A percentile compares a stretch with the other conserved stretches of the same genome.
Evolutionary conservation across 2,329 filamentous ascomycete genomes (phyloP).

Genomic region (Pyrenophora tritici-repentis): DNA sequence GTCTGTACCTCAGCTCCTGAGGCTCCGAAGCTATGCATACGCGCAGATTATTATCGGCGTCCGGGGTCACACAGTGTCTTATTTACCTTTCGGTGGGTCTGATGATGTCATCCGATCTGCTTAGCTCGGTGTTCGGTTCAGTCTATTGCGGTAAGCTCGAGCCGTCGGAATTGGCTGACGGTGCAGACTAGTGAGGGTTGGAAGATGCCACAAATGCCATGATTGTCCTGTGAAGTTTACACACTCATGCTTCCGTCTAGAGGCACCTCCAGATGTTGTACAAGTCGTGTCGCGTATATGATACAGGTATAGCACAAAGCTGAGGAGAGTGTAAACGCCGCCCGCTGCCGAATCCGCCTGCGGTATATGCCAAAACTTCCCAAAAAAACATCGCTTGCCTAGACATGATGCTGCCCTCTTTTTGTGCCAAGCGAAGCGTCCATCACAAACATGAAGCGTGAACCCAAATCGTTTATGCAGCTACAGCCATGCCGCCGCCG

Average conservation of each 20-base stretch:
- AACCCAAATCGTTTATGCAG: slow-evolving; percentile 27
- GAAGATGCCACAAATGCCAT: slow-evolving; percentile 4
- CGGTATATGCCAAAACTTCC: slow-evolving; percentile 39
- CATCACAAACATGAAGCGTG: slow-evolving; percentile 16
- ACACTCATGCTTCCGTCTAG: slow-evolving; percentile 19
- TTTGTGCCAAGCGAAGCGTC: slow-evolving; percentile 20
- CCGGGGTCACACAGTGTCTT: neutral
- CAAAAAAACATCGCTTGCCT: slow-evolving; percentile 26
- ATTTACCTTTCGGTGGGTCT: neutral
- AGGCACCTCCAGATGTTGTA: slow-evolving; percentile 35
- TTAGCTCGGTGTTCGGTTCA: slow-evolving; percentile 1
- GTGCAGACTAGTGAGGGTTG: neutral
- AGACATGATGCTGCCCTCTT: slow-evolving; percentile 16
- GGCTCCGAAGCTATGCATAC: neutral
- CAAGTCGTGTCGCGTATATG: slow-evolving; percentile 37
- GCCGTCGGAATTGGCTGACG: too few relatives aligned
- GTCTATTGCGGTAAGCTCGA: slow-evolving; percentile 7
- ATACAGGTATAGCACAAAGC: slow-evolving; percentile 44
- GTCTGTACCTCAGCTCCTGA: neutral
- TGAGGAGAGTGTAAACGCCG: slow-evolving; percentile 46
- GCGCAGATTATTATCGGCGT: neutral
- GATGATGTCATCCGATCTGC: slow-evolving; percentile 12
- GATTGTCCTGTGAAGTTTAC: slow-evolving; percentile 6
- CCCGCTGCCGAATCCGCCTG: slow-evolving; percentile 32
- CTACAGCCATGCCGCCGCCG: slow-evolving; percentile 27